These are phyloP conservation scores for Fraxinus greggii DNA, from an alignment of 305 asterid genomes.

Conservation along the genomic window DNA sequence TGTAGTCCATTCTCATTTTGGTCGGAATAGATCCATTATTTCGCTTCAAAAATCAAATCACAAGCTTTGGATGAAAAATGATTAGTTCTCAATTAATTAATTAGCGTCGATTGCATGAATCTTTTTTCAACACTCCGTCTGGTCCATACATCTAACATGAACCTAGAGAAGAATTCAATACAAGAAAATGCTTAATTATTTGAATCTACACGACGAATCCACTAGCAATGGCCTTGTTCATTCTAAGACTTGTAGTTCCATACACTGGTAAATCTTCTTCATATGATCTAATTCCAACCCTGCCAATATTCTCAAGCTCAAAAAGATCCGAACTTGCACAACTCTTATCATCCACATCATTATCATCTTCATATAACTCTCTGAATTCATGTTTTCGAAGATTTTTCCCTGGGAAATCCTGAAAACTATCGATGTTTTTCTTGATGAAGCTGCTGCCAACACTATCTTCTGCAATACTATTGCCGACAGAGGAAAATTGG, in stretches of 20 bases:
- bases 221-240: constrained; percentile 36
- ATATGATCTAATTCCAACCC: constrained; percentile 26
- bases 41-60: not conserved
- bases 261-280: constrained; percentile 49
- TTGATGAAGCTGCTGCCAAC: constrained; percentile 26
- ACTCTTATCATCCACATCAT: constrained; percentile 33
- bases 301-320: constrained; percentile 46
- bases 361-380: constrained; percentile 19
- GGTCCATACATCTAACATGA: not conserved
- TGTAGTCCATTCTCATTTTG: not conserved
- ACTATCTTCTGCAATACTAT: not conserved
- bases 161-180: not conserved
- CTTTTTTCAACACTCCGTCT: too few relatives aligned
- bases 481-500: not conserved
- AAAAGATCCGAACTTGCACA: constrained; percentile 52
- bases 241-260: constrained; percentile 45
- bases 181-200: not conserved
- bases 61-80: not conserved
- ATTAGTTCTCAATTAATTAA: not conserved
- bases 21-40: not conserved
- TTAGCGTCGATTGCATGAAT: not conserved
- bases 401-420: constrained; percentile 10
- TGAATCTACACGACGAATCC: constrained; percentile 19
- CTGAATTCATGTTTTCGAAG: constrained; percentile 13
- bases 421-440: constrained; percentile 25